A percentile compares a stretch with the other conserved stretches of the same genome.
These are phyloP conservation scores for Diospyros lotus DNA, from an alignment of 148 eudicot species.

Conservation along the genomic window DNA sequence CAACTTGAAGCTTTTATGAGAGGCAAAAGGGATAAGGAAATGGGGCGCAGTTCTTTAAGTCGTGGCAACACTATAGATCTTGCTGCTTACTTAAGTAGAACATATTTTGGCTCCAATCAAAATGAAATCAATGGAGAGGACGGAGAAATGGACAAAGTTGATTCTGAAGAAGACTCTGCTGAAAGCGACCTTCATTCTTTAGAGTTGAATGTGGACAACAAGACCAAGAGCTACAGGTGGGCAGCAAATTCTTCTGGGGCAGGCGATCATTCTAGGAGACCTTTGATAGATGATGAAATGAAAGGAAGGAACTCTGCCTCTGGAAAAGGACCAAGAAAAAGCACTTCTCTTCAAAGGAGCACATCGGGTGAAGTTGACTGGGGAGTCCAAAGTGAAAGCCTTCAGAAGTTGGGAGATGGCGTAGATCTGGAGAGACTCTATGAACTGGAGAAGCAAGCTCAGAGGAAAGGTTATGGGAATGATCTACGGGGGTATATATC, in stretches of 20 bases:
- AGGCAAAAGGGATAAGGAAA: constrained; percentile 35
- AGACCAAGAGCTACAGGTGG: constrained; percentile 31
- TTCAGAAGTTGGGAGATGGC: constrained; percentile 17
- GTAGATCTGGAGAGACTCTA: constrained; percentile 23
- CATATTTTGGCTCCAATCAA: constrained; percentile 22
- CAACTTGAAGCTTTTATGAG: constrained; percentile 55
- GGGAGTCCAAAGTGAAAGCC: constrained; percentile 27
- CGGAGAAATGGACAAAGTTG: constrained; percentile 50
- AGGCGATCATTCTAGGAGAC: constrained; percentile 25
- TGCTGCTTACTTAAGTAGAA: constrained; percentile 16
- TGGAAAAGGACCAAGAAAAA: constrained; percentile 50
- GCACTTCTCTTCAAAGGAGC: constrained; percentile 48
- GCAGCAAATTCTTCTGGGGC: constrained; percentile 19
- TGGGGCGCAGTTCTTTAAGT: constrained; percentile 24
- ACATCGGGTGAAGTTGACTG: constrained; percentile 61
- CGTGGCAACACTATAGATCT: constrained; percentile 32
- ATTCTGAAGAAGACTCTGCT: constrained; percentile 41
- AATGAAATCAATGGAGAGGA: constrained; percentile 37
- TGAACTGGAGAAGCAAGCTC: constrained; percentile 38
- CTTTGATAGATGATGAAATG: constrained; percentile 30
- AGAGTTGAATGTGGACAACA: constrained; percentile 46
- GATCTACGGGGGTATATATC: constrained; percentile 37
- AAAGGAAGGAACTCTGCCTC: constrained; percentile 41
- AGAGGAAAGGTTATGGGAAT: constrained; percentile 50
- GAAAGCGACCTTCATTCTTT: constrained; percentile 75